Conservation (phyloP, 768 basidiomycete genomes). For the Psilocybe sp. region DNA sequence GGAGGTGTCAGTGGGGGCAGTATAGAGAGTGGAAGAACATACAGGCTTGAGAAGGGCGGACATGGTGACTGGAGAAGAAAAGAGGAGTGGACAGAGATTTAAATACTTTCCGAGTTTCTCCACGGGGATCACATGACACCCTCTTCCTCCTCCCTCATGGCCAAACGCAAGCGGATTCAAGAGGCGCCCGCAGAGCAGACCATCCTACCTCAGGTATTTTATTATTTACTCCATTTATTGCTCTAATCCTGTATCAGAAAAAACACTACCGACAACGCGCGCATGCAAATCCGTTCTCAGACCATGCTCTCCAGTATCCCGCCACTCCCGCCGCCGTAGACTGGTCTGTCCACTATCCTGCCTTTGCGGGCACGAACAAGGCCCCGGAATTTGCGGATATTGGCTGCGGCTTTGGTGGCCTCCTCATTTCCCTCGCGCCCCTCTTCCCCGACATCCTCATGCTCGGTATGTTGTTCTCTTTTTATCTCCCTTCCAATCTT, state of each 20-base stretch:
- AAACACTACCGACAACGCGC: constrained; percentile 81
- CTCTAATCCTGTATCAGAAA: constrained; percentile 47
- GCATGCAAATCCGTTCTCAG: constrained; percentile 85
- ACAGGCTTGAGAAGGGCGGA: constrained; percentile 39
- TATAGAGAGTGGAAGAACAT: constrained; percentile 19
- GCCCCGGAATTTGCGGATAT: constrained; percentile 93
- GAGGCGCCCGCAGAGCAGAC: constrained; percentile 11
- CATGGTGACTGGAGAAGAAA: constrained; percentile 33
- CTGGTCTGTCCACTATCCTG: constrained; percentile 83
- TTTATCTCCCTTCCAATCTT: constrained; percentile 2
- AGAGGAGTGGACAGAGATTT: constrained; percentile 4
- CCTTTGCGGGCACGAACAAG: constrained; percentile 54
- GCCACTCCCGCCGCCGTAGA: constrained; percentile 70
- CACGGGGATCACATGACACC: constrained; percentile 9
- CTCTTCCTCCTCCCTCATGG: constrained; percentile 17
- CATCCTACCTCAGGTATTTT: constrained; percentile 49
- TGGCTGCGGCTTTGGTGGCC: constrained; percentile 96
- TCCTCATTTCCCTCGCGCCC: constrained; percentile 85
- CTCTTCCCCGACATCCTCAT: constrained; percentile 90
- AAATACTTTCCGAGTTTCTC: constrained; percentile 22
- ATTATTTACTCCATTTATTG: background rate
- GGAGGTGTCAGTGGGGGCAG: constrained; percentile 8
- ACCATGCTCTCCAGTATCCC: constrained; percentile 88
- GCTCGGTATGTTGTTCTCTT: constrained; percentile 66
- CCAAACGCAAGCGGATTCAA: constrained; percentile 23